These are phyloP conservation scores for Diutina sp. DNA, from an alignment of 1,139 yeast species.

Conservation along the genomic window DNA sequence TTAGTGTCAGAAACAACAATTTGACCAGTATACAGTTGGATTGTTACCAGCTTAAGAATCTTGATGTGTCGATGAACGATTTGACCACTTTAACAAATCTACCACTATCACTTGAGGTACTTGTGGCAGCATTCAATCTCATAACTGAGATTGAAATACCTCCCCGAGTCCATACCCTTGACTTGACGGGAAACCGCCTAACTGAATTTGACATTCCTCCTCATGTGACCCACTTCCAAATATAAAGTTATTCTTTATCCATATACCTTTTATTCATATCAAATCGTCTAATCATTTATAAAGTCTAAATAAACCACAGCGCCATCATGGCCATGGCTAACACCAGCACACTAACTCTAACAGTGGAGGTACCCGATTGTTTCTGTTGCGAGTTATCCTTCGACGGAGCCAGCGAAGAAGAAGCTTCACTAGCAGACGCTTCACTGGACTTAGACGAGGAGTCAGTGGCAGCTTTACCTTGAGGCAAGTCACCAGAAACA, in stretches of 20 bases:
- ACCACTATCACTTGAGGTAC: background rate
- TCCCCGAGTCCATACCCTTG: background rate
- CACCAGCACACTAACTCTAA: background rate
- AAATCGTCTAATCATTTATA: background rate
- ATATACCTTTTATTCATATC: background rate
- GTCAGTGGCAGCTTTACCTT: background rate
- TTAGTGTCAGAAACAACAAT: background rate
- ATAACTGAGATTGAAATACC: background rate
- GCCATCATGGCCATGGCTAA: background rate
- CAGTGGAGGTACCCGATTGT: background rate
- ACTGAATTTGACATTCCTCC: background rate
- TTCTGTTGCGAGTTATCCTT: background rate
- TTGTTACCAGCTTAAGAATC: background rate
- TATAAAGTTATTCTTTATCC: background rate
- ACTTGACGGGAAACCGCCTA: background rate
- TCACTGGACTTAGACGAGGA: background rate
- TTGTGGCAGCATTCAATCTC: background rate
- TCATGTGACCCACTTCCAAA: background rate
- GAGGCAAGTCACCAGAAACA: background rate
- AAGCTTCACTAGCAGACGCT: background rate
- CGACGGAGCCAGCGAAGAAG: background rate
- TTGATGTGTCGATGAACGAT: background rate
- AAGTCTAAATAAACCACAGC: background rate
- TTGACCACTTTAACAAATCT: background rate
- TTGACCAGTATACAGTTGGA: background rate